Percentiles rank a stretch among this genome's conserved stretches.
Conservation (phyloP, 2,329 filamentous ascomycete genomes). For the Xylariales sp. region DNA sequence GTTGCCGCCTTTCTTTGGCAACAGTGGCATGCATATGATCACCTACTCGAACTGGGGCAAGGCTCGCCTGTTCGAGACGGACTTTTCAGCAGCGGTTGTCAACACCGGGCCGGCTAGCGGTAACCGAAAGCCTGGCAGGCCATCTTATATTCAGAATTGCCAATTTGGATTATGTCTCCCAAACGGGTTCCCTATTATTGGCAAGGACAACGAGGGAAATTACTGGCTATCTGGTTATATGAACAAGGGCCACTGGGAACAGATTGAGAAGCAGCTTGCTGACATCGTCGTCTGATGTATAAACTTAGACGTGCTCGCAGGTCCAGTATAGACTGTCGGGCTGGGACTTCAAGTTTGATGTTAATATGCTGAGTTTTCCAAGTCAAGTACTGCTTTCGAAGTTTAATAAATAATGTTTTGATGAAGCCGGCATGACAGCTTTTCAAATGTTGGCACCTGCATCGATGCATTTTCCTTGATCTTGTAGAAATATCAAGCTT, state of each 20-base stretch:
- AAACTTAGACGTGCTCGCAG: too few species aligned
- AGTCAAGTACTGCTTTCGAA: too few species aligned
- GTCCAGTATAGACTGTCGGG: too few species aligned
- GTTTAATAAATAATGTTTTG: too few species aligned
- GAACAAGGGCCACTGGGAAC: slow-evolving; percentile 19
- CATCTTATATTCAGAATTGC: slow-evolving; percentile 22
- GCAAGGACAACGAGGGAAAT: slow-evolving; percentile 24
- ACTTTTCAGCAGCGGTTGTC: slow-evolving; percentile 22
- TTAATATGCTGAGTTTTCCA: too few species aligned
- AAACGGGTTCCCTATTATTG: slow-evolving; percentile 23
- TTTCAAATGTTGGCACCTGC: too few species aligned
- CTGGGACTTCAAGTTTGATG: too few species aligned
- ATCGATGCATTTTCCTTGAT: too few species aligned
- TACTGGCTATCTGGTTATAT: slow-evolving; percentile 24
- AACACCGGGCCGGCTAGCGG: slow-evolving; percentile 1
- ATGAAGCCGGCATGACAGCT: too few species aligned
- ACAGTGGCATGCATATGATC: slow-evolving; percentile 25
- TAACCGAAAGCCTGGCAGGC: slow-evolving; percentile 11
- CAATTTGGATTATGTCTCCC: slow-evolving; percentile 19
- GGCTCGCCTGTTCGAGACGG: slow-evolving; percentile 21
- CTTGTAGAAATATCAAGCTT: too few species aligned
- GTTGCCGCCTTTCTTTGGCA: slow-evolving; percentile 27
- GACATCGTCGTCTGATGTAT: too few species aligned
- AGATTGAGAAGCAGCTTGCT: slow-evolving; percentile 14
- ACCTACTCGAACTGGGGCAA: slow-evolving; percentile 29